Evolutionary conservation across 495 filamentous ascomycete species (phyloP).

Genomic region (Xylaria scruposa): DNA sequence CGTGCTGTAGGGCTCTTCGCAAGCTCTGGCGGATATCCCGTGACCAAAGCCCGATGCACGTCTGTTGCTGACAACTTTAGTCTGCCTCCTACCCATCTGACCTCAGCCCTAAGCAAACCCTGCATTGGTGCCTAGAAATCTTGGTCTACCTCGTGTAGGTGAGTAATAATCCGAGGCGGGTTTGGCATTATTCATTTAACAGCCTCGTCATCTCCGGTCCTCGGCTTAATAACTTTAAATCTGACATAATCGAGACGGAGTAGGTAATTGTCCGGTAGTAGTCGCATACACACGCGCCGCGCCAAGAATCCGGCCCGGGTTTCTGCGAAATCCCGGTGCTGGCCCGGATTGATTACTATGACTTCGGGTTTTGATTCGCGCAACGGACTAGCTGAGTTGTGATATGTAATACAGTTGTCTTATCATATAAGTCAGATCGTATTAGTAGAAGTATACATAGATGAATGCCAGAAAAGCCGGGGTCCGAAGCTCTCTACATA

Average conservation of each 20-base stretch:
- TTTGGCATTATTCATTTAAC: background rate
- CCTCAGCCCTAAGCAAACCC: constrained; percentile 14
- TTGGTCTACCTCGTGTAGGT: background rate
- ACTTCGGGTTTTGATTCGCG: background rate
- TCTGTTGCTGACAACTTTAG: background rate
- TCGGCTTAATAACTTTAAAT: background rate
- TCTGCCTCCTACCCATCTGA: background rate
- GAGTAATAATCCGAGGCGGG: background rate
- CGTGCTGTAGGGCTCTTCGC: background rate
- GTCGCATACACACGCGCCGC: background rate
- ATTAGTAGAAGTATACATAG: background rate
- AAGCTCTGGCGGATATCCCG: constrained; percentile 9
- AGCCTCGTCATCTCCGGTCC: background rate
- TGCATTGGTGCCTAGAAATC: background rate
- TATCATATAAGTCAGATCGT: background rate
- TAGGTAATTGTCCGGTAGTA: constrained; percentile 8
- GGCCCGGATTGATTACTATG: background rate
- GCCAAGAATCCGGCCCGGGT: constrained; percentile 4
- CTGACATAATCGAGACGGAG: background rate
- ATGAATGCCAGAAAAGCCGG: background rate
- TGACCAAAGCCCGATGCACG: constrained; percentile 21
- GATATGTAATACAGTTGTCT: background rate
- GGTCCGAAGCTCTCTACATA: background rate
- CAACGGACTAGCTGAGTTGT: background rate
- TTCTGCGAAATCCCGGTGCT: background rate